These are phyloP conservation scores for Grammothele lineata DNA, from an alignment of 768 basidiomycete genomes.

Conservation along the genomic window DNA sequence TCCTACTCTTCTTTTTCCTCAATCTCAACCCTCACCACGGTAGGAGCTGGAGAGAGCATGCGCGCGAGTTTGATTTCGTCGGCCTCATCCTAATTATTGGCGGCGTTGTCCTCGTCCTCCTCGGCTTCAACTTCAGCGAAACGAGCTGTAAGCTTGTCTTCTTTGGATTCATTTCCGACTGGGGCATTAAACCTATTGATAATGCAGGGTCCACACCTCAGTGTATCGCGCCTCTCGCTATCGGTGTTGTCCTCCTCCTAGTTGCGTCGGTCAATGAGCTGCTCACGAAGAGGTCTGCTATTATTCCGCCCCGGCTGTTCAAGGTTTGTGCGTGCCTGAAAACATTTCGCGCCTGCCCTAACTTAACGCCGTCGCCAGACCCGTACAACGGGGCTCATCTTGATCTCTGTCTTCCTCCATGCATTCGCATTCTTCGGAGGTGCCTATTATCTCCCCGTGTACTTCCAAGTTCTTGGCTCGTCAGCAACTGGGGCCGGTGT, in stretches of 20 bases:
- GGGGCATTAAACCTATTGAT: too few relatives aligned
- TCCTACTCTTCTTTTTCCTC: constrained; percentile 65
- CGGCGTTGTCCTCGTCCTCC: constrained; percentile 62
- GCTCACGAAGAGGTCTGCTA: constrained; percentile 60
- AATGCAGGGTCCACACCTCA: constrained; percentile 56
- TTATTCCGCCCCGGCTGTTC: constrained; percentile 73
- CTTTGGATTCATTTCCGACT: too few relatives aligned
- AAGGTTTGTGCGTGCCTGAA: constrained; percentile 35
- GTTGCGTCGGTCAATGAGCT: constrained; percentile 52
- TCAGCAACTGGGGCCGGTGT: constrained; percentile 70
- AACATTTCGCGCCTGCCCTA: neutral
- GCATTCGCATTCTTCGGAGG: constrained; percentile 59
- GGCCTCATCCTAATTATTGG: constrained; percentile 59
- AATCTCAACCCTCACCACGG: constrained; percentile 74
- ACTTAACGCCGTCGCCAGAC: constrained; percentile 47
- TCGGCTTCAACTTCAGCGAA: constrained; percentile 73
- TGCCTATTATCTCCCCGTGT: constrained; percentile 71
- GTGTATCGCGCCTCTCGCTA: constrained; percentile 58
- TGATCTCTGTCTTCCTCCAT: constrained; percentile 59
- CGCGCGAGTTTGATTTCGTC: constrained; percentile 66
- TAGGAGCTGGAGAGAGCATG: constrained; percentile 52
- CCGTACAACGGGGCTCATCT: constrained; percentile 63
- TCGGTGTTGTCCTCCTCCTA: constrained; percentile 54
- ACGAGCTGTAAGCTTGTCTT: constrained; percentile 47
- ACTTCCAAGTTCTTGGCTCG: constrained; percentile 74